Percentiles rank a stretch among this genome's conserved stretches.
phyloP scores from a whole-genome alignment of 768 basidiomycete genomes.

The Porphyrellus cyaneotinctus region DNA sequence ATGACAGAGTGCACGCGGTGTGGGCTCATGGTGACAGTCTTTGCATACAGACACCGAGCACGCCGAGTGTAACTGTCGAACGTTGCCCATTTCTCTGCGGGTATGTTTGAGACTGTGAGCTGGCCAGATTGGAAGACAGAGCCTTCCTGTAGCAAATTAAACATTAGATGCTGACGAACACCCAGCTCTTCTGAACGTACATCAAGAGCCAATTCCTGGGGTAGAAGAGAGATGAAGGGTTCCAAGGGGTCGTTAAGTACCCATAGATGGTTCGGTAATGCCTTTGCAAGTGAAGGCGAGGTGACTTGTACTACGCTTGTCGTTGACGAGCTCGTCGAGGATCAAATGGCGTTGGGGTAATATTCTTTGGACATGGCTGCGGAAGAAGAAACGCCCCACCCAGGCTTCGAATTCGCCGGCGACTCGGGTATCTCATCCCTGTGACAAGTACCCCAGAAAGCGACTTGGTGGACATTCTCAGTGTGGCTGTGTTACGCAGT shows the following conservation, averaged over 20 bases:
- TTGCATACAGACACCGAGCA: conserved; percentile 21
- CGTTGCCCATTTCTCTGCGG: conserved; percentile 13
- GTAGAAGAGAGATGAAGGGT: conserved; percentile 22
- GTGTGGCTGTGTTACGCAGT: conserved; percentile 30
- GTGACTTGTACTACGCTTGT: no score
- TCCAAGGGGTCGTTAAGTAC: conserved; percentile 22
- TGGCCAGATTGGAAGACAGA: conserved; percentile 16
- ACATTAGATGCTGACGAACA: conserved; percentile 6
- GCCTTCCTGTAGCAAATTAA: conserved; percentile 11
- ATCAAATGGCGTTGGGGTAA: no score
- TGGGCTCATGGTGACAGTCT: conserved; percentile 25
- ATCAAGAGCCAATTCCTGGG: conserved; percentile 17
- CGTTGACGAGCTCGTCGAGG: no score
- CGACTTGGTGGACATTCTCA: no score
- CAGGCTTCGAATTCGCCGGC: no score
- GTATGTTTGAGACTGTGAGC: conserved; percentile 1
- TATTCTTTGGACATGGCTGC: no score
- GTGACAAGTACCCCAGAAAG: no score
- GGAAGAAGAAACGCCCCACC: no score
- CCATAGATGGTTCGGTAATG: conserved; percentile 21
- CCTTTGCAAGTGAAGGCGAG: conserved; percentile 21
- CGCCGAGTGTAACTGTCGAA: conserved; percentile 25
- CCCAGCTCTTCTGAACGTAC: conserved; percentile 8
- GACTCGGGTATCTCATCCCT: no score
- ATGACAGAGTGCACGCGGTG: conserved; percentile 25